Conservation (phyloP, 176 grass and related monocot genomes). For the Cymbopogon citratus region DNA sequence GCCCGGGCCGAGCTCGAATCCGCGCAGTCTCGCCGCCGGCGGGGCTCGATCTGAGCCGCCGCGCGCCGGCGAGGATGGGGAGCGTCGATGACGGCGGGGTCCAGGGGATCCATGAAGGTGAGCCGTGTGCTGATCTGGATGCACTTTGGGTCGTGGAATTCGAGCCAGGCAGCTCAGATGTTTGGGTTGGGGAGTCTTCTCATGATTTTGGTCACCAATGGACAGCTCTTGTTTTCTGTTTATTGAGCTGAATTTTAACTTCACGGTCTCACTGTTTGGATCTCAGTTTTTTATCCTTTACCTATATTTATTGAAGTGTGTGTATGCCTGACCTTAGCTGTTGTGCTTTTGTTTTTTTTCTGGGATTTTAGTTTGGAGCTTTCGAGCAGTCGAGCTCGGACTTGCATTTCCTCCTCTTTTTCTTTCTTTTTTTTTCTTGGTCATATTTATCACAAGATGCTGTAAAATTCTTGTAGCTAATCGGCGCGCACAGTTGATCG, state of each 20-base stretch:
- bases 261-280: neutral
- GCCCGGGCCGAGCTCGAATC: constrained; percentile 6
- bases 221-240: neutral
- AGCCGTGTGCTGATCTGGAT: constrained; percentile 23
- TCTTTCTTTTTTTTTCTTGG: neutral
- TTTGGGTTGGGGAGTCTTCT: neutral
- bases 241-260: neutral
- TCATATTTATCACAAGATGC: neutral
- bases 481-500: constrained; percentile 44
- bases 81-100: constrained; percentile 58
- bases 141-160: neutral
- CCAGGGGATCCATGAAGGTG: constrained; percentile 46
- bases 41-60: constrained; percentile 25
- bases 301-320: neutral
- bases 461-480: constrained; percentile 37
- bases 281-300: neutral
- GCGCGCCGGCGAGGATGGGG: constrained; percentile 43
- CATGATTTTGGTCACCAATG: neutral
- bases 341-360: neutral
- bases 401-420: neutral
- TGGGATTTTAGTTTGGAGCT: neutral
- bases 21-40: neutral
- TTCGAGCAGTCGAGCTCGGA: neutral
- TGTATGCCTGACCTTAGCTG: neutral
- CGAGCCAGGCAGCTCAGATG: neutral